These are phyloP conservation scores for Centella asiatica DNA, from an alignment of 129 eudicot genomes.

Conservation along the genomic window DNA sequence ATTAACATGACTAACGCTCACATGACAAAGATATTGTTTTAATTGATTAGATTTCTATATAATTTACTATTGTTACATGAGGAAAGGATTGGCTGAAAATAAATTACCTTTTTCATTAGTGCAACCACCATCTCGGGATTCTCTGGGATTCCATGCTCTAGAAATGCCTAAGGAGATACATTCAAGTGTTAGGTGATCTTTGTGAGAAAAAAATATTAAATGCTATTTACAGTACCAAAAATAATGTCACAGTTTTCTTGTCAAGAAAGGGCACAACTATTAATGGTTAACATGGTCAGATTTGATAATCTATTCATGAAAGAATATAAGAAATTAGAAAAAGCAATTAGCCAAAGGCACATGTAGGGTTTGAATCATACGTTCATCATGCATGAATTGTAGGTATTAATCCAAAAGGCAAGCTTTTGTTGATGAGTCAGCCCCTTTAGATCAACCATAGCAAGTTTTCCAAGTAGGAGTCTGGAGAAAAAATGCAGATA, in stretches of 20 bases:
- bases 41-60: background rate
- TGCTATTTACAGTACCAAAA: background rate
- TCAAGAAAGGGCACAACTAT: too few relatives aligned
- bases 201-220: too few relatives aligned
- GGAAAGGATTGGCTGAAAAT: background rate
- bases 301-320: too few relatives aligned
- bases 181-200: too few relatives aligned
- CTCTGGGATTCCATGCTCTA: conserved; percentile 78
- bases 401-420: conserved; percentile 87
- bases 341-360: too few relatives aligned
- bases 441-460: conserved; percentile 55
- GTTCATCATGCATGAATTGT: conserved; percentile 89
- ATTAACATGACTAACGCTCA: too few relatives aligned
- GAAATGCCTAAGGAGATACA: conserved; percentile 56
- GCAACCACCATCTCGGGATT: conserved; percentile 55
- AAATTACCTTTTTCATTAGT: conserved; percentile 73
- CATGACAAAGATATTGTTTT: background rate
- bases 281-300: too few relatives aligned
- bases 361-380: too few relatives aligned
- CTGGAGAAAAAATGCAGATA: conserved; percentile 29
- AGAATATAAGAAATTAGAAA: too few relatives aligned
- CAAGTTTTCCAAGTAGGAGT: conserved; percentile 70
- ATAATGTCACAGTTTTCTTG: background rate
- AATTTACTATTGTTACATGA: too few relatives aligned
- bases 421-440: conserved; percentile 85